Evolutionary conservation across 352 stramenopile species (phyloP).

Genomic region (Phytophthora foliorum): DNA sequence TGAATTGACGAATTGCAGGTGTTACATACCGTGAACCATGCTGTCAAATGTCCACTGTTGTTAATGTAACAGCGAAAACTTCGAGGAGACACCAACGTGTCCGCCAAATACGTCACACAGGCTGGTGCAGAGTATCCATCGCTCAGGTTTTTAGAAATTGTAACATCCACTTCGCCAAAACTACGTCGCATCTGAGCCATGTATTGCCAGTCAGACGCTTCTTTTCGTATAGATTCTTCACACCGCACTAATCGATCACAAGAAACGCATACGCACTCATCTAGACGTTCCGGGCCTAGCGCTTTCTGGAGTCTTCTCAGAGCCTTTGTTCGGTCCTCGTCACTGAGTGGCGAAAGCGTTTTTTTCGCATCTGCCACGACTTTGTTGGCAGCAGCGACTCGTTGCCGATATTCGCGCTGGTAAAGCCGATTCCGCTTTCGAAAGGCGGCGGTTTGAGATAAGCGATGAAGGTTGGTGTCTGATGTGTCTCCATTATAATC

Average conservation of each 20-base stretch:
- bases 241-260: conserved; percentile 3
- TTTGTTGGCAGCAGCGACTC: too few species aligned
- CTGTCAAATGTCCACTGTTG: not conserved
- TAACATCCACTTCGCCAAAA: not conserved
- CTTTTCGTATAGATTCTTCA: not conserved
- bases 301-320: not conserved
- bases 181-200: not conserved
- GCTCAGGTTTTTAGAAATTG: not conserved
- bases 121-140: not conserved
- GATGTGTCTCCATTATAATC: too few species aligned
- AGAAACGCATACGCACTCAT: not conserved
- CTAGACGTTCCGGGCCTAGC: not conserved
- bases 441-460: too few species aligned
- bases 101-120: not conserved
- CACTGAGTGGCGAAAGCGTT: too few species aligned
- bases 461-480: too few species aligned
- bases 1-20: not conserved
- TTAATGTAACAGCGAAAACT: not conserved
- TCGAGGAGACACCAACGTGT: not conserved
- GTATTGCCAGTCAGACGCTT: not conserved
- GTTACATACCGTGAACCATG: not conserved
- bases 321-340: not conserved
- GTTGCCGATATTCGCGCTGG: too few species aligned
- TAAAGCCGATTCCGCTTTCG: too few species aligned
- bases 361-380: too few species aligned